phyloP scores from a whole-genome alignment of 768 basidiomycete species.

The Naematelia encephala region DNA sequence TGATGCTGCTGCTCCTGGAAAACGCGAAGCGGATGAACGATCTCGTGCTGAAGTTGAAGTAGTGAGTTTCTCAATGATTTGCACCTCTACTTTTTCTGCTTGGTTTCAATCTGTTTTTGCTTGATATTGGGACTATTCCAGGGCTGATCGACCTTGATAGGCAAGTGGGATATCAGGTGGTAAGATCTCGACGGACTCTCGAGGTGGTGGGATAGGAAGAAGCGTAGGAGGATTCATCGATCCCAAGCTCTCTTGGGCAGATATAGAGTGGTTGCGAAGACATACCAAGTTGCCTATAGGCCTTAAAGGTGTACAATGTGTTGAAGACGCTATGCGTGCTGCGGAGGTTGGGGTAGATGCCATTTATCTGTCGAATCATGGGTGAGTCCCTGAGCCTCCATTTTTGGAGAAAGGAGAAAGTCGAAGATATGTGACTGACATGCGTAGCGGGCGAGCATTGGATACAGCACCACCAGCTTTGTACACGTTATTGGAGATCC shows the following conservation, averaged over 20 bases:
- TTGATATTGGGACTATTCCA: too few relatives aligned
- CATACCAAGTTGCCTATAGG: conserved; percentile 83
- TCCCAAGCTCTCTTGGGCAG: conserved; percentile 79
- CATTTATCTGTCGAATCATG: conserved; percentile 44
- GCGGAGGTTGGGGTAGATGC: conserved; percentile 56
- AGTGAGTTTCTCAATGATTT: conserved; percentile 16
- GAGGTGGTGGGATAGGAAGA: conserved; percentile 50
- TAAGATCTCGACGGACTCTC: conserved; percentile 44
- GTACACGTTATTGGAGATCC: conserved; percentile 67
- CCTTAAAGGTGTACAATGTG: conserved; percentile 82
- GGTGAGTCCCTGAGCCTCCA: conserved; percentile 23
- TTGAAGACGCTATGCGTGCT: conserved; percentile 85
- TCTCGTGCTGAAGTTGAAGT: conserved; percentile 46
- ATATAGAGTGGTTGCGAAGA: conserved; percentile 69
- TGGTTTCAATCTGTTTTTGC: too few relatives aligned
- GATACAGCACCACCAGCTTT: conserved; percentile 49
- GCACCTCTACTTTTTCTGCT: not conserved
- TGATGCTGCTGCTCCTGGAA: conserved; percentile 91
- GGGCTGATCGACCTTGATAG: too few relatives aligned
- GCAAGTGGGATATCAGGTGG: conserved; percentile 84
- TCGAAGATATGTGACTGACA: conserved; percentile 3
- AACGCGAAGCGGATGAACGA: conserved; percentile 68
- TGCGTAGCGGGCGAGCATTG: conserved; percentile 23
- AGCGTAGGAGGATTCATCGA: conserved; percentile 67
- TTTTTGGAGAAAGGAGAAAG: too few relatives aligned